phyloP scores from a whole-genome alignment of 179 eudicot species.

The Silene vulgaris region DNA sequence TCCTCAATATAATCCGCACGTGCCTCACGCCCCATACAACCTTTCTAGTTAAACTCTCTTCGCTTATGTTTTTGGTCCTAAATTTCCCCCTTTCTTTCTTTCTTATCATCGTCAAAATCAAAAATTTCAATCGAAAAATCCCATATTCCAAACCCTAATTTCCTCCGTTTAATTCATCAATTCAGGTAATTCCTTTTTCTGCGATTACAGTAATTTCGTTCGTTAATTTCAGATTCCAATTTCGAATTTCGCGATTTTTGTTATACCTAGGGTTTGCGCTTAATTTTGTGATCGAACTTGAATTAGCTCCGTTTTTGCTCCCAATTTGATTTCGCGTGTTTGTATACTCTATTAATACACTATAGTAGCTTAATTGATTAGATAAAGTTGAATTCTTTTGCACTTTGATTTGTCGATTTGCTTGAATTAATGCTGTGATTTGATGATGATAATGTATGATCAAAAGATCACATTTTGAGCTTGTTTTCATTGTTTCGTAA shows the following conservation, averaged over 20 bases:
- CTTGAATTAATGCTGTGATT: conserved; percentile 12
- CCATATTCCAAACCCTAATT: background rate
- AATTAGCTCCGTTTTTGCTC: conserved; percentile 8
- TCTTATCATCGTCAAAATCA: background rate
- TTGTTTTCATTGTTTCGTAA: conserved; percentile 14
- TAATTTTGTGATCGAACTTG: conserved; percentile 11
- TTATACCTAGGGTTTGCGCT: conserved; percentile 24
- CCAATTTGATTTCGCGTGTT: background rate
- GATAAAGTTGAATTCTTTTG: background rate
- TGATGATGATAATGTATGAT: background rate
- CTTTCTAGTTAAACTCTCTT: too few relatives aligned
- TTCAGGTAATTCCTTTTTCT: background rate
- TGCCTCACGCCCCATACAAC: too few relatives aligned
- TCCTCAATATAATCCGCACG: too few relatives aligned
- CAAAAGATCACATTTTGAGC: conserved; percentile 7
- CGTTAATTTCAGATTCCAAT: background rate
- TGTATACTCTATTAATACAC: background rate
- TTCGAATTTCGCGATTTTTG: background rate
- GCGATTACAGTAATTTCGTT: background rate
- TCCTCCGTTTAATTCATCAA: background rate
- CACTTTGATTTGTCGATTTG: conserved; percentile 9
- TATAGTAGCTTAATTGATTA: conserved; percentile 2
- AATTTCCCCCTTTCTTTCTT: background rate
- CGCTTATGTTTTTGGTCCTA: background rate
- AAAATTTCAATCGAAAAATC: background rate